Evolutionary conservation across 805 yeast genomes (phyloP), one percentile per base, ranked within the genome.

Genomic region (Saccharomycopsis fermentans): DNA sequence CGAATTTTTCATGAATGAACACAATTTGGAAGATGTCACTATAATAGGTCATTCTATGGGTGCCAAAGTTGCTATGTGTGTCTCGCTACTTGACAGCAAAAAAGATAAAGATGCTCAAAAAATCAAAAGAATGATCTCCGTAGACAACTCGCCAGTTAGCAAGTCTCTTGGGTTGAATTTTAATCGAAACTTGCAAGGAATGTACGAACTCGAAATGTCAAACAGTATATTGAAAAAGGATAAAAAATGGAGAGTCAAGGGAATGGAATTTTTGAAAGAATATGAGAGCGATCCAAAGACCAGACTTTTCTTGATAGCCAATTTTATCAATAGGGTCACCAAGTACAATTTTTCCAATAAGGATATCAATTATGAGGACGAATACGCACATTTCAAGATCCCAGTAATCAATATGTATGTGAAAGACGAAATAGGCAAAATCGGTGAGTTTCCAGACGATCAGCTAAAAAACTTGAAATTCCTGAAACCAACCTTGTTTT

Each of bases 11-110:
- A 62, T 79, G 1, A 62, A 70, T 37, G 64, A 68, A 12, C 61
- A 65, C 16, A 58, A 64, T 39, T 68, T 74, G 21, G 62, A 66
- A 56, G 70, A 71, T 14, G 68, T 74, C 4, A 66, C 73, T 40
- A 55, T 77, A 3, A 59, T 76, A 12, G 86, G 87, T 0, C 84
- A 79, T 65, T 81, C 84, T 19, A 77, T 82, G 80, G 87, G 87
- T 1, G 86, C 83, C 3, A 81, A 81, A 64, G 75, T 78, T 0
- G 80, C 80, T 0, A 75, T 82, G 77, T 58, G 75, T 53, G 73
- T 74, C 1, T 69, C 79, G 0, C 65, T 82, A 36, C 64, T 66
- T 21, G 50, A 59, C 62, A 70, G 52, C 81, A 27, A n/a, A 50
- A 54, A 17, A 2, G 32, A 36, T 81, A 1, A 73, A 71, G 12